Conservation (phyloP, 768 basidiomycete genomes). For the Hemileccinum impolitum region DNA sequence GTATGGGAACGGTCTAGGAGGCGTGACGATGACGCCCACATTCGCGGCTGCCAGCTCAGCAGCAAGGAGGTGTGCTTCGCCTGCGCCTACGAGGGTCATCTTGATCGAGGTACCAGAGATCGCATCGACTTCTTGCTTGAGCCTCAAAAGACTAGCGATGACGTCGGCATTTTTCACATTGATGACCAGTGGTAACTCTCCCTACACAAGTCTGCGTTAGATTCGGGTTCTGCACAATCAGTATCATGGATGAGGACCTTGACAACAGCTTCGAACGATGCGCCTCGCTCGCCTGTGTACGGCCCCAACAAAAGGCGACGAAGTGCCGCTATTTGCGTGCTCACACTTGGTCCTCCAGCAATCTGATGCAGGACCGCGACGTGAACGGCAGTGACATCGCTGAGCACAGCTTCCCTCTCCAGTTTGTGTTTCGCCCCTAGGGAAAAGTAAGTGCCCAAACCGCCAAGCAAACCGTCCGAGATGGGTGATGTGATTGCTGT, state of each 20-base stretch:
- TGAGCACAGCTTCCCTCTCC: constrained; percentile 59
- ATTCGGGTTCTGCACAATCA: neutral
- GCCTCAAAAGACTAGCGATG: constrained; percentile 62
- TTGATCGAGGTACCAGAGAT: constrained; percentile 28
- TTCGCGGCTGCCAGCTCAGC: constrained; percentile 48
- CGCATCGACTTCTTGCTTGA: constrained; percentile 54
- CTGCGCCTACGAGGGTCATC: constrained; percentile 55
- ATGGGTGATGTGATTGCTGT: constrained; percentile 60
- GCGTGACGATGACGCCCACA: constrained; percentile 68
- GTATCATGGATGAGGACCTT: constrained; percentile 27
- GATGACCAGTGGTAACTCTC: constrained; percentile 61
- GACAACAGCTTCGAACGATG: constrained; percentile 35
- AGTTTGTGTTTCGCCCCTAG: constrained; percentile 58
- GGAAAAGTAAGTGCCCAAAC: constrained; percentile 61
- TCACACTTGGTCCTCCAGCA: constrained; percentile 43
- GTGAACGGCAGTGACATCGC: constrained; percentile 64
- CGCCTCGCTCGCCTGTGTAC: constrained; percentile 23
- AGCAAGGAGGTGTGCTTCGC: constrained; percentile 50
- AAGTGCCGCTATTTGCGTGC: constrained; percentile 60
- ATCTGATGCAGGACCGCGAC: constrained; percentile 37
- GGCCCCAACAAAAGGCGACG: constrained; percentile 42
- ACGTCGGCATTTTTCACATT: constrained; percentile 69
- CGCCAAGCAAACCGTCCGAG: constrained; percentile 53
- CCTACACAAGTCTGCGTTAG: constrained; percentile 33
- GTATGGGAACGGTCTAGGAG: constrained; percentile 59